Base-by-base conservation (phyloP, 192 early-diverging fungal genomes). In the Allomyces arbusculus region DNA sequence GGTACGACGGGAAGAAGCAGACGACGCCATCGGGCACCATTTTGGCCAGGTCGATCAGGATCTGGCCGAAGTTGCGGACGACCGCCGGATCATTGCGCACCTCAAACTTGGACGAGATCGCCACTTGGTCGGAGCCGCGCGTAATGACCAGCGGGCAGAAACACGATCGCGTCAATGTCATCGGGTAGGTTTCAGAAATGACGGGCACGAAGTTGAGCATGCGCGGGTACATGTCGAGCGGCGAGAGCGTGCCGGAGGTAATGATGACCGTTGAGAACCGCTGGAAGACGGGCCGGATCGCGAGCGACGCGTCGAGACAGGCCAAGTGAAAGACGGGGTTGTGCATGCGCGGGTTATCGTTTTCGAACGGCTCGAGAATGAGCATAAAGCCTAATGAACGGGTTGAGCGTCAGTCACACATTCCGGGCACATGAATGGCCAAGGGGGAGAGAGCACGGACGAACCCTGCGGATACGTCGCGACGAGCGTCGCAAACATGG, bases 241-340 rank as follows among this genome's bases (percentile, higher is more conserved):
- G 97, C 16, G 97, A 99, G 62, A 99, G 77, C n/a, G 97, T 99
- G 64, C 97, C 97, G 3, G 95, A 97, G 0, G 97, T 99, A 71
- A 99, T 96, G 63, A 97, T 87, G 11, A 99, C 97, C 3, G 89
- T 87, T 65, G 85, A 86, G 76, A 97, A 99, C 20, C 94, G 81
- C 25, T 94, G 85, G 81, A 99, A 97, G 12, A 99, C 88, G 16
- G 97, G 97, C 69, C 84, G 85, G 68, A 99, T 97, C 4, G 95
- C 95, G 63, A 97, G 79, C 1, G 94, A 89, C 0, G 97, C 92
- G 74, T 99, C 97, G 44, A 99, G 74, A 70, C 97, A 99, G 70
- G 89, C 84, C 62, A 94, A 77, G 71, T 96, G 94, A 61, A 99
- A 72, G 19, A 93, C 84, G 0, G 95, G 95, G 70, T 97, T 99